phyloP scores from a whole-genome alignment of 495 filamentous ascomycete genomes.

The Annulohypoxylon moriforme region DNA sequence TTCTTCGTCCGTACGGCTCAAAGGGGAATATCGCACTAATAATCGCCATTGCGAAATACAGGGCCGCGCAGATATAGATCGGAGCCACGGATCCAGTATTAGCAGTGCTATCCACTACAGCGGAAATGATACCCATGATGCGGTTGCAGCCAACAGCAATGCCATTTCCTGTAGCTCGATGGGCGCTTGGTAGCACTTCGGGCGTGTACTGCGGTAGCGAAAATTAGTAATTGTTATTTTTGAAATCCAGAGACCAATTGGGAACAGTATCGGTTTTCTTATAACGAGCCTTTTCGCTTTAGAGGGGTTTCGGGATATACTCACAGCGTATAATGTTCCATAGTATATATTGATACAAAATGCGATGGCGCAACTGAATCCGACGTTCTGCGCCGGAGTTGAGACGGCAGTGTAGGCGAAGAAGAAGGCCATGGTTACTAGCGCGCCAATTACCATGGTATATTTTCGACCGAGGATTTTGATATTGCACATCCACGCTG shows the following conservation, averaged over 20 bases:
- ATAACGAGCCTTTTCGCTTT: background rate
- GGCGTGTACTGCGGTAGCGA: constrained; percentile 55
- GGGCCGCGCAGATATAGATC: constrained; percentile 74
- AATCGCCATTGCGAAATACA: constrained; percentile 72
- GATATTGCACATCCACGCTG: constrained; percentile 71
- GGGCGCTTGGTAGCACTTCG: constrained; percentile 72
- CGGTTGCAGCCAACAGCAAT: constrained; percentile 75
- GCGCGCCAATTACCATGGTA: constrained; percentile 73
- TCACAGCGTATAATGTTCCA: constrained; percentile 71
- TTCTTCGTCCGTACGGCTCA: constrained; percentile 75
- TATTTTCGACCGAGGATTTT: constrained; percentile 68
- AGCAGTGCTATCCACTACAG: constrained; percentile 70
- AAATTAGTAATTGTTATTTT: constrained; percentile 1
- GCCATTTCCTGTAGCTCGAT: constrained; percentile 77
- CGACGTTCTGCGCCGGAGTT: constrained; percentile 68
- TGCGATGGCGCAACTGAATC: constrained; percentile 72
- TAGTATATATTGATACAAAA: constrained; percentile 80
- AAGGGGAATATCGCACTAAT: constrained; percentile 73
- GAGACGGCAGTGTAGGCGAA: constrained; percentile 75
- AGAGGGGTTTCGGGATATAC: background rate
- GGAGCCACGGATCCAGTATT: constrained; percentile 70
- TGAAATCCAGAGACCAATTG: background rate
- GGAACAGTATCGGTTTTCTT: background rate
- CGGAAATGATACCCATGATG: constrained; percentile 77
- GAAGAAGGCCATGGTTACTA: constrained; percentile 73